Conservation (phyloP, 768 basidiomycete genomes). For the Boletus vinaceobasis region DNA sequence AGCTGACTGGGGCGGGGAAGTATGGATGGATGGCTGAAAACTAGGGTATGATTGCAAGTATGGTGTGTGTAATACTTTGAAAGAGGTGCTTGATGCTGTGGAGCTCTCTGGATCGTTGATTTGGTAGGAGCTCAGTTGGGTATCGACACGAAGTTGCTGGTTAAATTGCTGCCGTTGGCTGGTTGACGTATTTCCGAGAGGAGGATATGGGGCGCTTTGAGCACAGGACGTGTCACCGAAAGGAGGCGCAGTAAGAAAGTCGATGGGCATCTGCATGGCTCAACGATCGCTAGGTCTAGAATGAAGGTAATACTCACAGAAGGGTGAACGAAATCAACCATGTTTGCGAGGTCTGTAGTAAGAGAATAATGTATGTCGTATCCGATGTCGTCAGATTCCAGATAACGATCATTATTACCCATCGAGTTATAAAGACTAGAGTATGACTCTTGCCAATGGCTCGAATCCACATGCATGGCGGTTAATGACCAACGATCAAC, state of each 20-base stretch:
- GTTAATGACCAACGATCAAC: not conserved
- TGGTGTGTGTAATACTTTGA: constrained; percentile 11
- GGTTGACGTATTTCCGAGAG: not conserved
- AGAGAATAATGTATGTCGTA: not conserved
- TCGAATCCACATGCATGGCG: constrained; percentile 14
- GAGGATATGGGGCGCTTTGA: not conserved
- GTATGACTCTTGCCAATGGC: constrained; percentile 7
- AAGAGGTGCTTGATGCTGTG: constrained; percentile 13
- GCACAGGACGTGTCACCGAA: not conserved
- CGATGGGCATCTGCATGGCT: constrained; percentile 6
- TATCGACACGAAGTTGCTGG: constrained; percentile 20
- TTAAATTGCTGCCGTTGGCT: constrained; percentile 6
- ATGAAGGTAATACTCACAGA: constrained; percentile 12
- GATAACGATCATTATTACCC: not conserved
- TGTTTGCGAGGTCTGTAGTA: not conserved
- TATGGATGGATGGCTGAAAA: constrained; percentile 1
- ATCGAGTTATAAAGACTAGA: not conserved
- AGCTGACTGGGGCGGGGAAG: constrained; percentile 11
- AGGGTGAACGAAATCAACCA: not conserved
- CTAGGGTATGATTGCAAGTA: not conserved
- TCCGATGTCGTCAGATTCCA: not conserved
- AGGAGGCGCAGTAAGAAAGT: not conserved
- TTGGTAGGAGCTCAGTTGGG: constrained; percentile 7
- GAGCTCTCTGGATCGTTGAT: constrained; percentile 14
- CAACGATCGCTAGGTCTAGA: not conserved